phyloP scores from a whole-genome alignment of 495 filamentous ascomycete genomes.

The Penicillium mononematosum region DNA sequence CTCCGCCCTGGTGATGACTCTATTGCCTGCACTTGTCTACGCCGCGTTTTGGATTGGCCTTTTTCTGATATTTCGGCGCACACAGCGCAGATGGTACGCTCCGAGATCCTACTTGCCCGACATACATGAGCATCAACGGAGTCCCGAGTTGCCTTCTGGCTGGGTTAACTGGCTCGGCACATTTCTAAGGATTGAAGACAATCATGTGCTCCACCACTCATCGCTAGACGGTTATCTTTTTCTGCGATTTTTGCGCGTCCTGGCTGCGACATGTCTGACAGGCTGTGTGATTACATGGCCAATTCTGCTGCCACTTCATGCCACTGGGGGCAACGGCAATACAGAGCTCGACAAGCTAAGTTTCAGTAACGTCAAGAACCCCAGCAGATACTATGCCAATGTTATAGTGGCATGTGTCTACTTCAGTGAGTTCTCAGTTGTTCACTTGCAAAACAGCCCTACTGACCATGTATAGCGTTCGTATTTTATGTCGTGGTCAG shows the following conservation, averaged over 20 bases:
- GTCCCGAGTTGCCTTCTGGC: conserved; percentile 43
- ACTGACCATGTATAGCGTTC: conserved; percentile 47
- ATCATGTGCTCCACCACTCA: conserved; percentile 59
- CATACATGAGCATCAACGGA: conserved; percentile 55
- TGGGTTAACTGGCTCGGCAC: conserved; percentile 62
- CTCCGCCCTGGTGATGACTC: conserved; percentile 65
- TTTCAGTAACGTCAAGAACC: conserved; percentile 62
- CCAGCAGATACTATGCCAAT: conserved; percentile 60
- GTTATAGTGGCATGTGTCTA: conserved; percentile 53
- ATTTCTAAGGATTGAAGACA: conserved; percentile 61
- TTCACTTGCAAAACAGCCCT: not conserved
- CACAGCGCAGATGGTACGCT: conserved; percentile 73
- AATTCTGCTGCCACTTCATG: conserved; percentile 75
- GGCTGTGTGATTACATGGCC: conserved; percentile 80
- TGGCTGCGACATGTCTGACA: conserved; percentile 68
- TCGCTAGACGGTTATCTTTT: conserved; percentile 82
- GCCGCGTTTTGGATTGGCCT: conserved; percentile 64
- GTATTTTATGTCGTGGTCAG: conserved; percentile 64
- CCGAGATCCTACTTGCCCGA: conserved; percentile 78
- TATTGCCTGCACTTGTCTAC: conserved; percentile 66
- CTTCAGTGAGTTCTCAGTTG: conserved; percentile 47
- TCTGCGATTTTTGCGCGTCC: conserved; percentile 71
- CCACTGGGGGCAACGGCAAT: conserved; percentile 62
- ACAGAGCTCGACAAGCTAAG: conserved; percentile 60
- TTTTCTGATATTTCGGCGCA: conserved; percentile 73